A percentile compares a stretch with the other conserved stretches of the same genome.
These are phyloP conservation scores for Lactarius hengduanensis DNA, from an alignment of 768 basidiomycete genomes.

Conservation along the genomic window DNA sequence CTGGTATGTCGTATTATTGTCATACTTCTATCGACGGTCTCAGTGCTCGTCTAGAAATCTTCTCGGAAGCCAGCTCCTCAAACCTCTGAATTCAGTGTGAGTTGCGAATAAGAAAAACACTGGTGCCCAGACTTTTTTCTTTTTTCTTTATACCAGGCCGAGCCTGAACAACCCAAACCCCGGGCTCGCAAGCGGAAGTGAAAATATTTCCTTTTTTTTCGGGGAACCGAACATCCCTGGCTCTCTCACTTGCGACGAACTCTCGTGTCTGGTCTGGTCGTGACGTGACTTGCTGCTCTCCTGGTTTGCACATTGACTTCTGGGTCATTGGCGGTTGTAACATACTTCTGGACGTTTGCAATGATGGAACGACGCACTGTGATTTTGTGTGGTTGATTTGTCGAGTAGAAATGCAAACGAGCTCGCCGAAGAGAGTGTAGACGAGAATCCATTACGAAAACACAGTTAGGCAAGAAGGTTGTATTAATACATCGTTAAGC, in stretches of 20 bases:
- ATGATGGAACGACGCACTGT: background rate
- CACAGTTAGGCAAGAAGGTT: background rate
- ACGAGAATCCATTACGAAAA: background rate
- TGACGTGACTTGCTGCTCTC: background rate
- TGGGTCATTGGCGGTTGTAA: background rate
- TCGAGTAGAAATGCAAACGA: background rate
- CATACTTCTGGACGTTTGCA: background rate
- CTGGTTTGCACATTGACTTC: slow-evolving; percentile 4
- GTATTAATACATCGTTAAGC: background rate
- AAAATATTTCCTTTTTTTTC: background rate
- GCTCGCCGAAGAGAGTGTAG: background rate
- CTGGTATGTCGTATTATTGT: slow-evolving; percentile 13
- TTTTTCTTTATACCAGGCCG: slow-evolving; percentile 4
- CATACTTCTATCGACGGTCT: background rate
- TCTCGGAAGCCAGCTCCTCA: slow-evolving; percentile 12
- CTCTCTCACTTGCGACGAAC: background rate
- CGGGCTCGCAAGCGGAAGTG: slow-evolving; percentile 24
- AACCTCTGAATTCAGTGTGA: slow-evolving; percentile 18
- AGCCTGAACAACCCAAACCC: slow-evolving; percentile 22
- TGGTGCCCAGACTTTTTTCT: background rate
- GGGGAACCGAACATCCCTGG: background rate
- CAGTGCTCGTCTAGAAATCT: slow-evolving; percentile 13
- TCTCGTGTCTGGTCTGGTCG: background rate
- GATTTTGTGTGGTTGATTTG: background rate
- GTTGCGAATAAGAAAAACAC: background rate